These are phyloP conservation scores for Mucuna pruriens DNA, from an alignment of 306 rosid genomes.

Conservation along the genomic window DNA sequence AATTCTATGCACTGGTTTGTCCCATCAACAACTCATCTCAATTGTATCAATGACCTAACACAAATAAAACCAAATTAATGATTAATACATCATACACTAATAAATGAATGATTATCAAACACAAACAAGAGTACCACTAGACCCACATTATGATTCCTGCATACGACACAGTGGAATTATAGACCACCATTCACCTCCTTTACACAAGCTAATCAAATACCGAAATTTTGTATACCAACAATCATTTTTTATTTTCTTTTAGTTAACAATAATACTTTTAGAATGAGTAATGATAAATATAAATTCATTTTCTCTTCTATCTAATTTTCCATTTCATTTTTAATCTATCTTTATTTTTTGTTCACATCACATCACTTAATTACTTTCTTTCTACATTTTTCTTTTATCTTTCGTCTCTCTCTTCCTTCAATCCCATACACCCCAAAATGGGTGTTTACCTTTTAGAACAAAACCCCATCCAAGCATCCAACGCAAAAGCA, in stretches of 20 bases:
- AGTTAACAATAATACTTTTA: neutral
- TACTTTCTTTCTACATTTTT: too few species aligned
- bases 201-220: neutral
- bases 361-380: neutral
- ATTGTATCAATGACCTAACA: constrained; percentile 31
- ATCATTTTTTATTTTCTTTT: neutral
- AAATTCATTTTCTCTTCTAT: neutral
- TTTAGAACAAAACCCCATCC: neutral
- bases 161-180: neutral
- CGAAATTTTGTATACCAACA: neutral
- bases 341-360: neutral
- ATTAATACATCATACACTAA: neutral
- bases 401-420: too few species aligned
- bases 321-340: neutral
- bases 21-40: constrained; percentile 29
- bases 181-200: neutral
- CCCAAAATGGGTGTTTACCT: neutral
- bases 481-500: neutral
- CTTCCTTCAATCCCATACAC: neutral
- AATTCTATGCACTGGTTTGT: constrained; percentile 42
- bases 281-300: neutral
- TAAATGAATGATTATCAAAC: neutral
- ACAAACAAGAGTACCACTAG: neutral
- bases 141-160: neutral
- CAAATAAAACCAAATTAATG: neutral